Evolutionary conservation across 768 basidiomycete species (phyloP), one percentile per base, ranked within the genome.

Genomic region (Agaricus blazei): DNA sequence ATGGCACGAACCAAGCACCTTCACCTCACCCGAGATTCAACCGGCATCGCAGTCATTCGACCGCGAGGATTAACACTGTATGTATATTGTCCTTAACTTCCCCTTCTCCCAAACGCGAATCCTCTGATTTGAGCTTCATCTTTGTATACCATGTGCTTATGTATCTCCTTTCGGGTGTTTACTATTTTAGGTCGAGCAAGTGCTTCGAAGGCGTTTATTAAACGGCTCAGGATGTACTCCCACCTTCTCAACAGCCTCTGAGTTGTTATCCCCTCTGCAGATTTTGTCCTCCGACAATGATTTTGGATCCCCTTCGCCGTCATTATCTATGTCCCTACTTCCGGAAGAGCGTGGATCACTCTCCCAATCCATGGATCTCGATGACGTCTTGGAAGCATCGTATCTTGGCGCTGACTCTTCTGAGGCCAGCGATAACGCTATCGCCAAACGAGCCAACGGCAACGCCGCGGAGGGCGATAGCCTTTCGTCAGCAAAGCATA

Each of bases 351-450:
- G 67, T 27, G 72, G 78, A 26, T 26, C 38, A 7, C 56, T 59
- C 40, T 70, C 81, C 12, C 79, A 84, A 56, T 73, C 81, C 9
- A 81, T 87, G 43, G 78, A 80, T 58, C 76, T 92, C 23, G 82
- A 88, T 61, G 90, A 92, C 61, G 88, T 92, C 15, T 74, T 92
- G 36, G 87, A 92, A 54, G 76, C 84, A 0, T 84, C 89, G 0
- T 82, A 87, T 68, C 72, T 90, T 19, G 84, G 83, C 60, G 75
- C 78, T 0, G 85, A 85, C 59, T 76, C 72, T 15, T 66, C 66
- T 43, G 56, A 58, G 8, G 42, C 44, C 19, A 44, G 42, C 48
- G 40, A 48, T 15, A 47, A 14, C 38, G 40, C 42, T 24, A 41
- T 41, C 29, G 24, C 37, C 26, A 55, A 50, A 19, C 48, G 48